Base-by-base conservation (phyloP, 495 filamentous ascomycete genomes). In the Penicillium malachiteum region DNA sequence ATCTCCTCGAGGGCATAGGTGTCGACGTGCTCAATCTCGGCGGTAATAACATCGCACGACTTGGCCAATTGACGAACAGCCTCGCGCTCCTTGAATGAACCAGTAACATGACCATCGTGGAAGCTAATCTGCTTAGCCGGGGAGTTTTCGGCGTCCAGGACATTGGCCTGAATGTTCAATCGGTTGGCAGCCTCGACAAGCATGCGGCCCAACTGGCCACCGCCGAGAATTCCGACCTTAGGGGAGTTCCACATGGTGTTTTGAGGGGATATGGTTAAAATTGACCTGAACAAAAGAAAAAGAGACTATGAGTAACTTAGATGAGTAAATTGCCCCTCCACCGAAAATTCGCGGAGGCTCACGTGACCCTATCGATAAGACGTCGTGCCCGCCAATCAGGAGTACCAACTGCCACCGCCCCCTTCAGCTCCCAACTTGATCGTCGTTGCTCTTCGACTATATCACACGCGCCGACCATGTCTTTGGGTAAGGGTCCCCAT, bases 21-120 rank as follows among this genome's bases (percentile, higher is more conserved):
- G 62, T 98, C 86, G 52, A 98, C 92, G 76, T 98, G 94, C 73
- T 98, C 94, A 58, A 97, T 97, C 69, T 98, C 94, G n/a, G 94
- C 88, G 7, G 95, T 97, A 32, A 98, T 71, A 12, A 96, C 82
- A 67, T 96, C 91, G 60, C 88, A 94, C 7, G 79, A 68, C 37
- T 81, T 75, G 6, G 95, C 91, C 8, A 98, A 79, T 65, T 90
- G 74, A 13, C 84, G 84, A 56, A 98, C 87, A 32, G 86, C 85
- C 26, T 83, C 82, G 1, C 83, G 73, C 61, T 96, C 87, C 64
- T 87, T 89, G 77, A 96, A 96, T 1, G 90, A 95, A 43, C 92
- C 92, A 34, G 85, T 80, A 41, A 97, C 82, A 70, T 97, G 92
- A 54, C 72, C 73, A 58, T 80, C 73, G 56, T 87, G 85, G 52